Percentiles rank a stretch among this genome's conserved stretches.
Evolutionary conservation across 306 rosid genomes (phyloP).

Genomic region (Sicyos baderoa): DNA sequence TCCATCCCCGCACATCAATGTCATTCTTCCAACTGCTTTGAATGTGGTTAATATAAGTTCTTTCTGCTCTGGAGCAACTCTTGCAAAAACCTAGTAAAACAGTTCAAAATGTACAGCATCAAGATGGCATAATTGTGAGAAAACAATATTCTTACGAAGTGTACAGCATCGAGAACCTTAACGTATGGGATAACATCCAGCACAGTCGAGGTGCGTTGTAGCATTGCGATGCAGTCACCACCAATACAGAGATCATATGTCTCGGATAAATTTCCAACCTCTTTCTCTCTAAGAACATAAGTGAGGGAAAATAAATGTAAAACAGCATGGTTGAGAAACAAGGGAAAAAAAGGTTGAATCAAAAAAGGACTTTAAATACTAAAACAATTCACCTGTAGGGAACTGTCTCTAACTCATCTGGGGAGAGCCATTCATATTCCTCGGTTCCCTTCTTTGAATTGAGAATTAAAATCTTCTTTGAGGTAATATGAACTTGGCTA

Average conservation of each 20-base stretch:
- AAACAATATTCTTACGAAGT: slow-evolving; percentile 13
- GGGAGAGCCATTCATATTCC: slow-evolving; percentile 82
- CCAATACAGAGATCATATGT: slow-evolving; percentile 90
- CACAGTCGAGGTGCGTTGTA: slow-evolving; percentile 68
- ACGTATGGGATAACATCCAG: slow-evolving; percentile 71
- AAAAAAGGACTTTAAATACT: not conserved
- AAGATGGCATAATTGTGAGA: slow-evolving; percentile 20
- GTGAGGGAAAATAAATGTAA: not conserved
- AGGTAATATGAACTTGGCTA: slow-evolving; percentile 86
- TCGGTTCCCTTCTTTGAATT: slow-evolving; percentile 40
- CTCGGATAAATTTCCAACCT: slow-evolving; percentile 74
- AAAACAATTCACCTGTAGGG: slow-evolving; percentile 48
- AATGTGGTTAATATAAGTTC: slow-evolving; percentile 95
- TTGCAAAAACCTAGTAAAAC: slow-evolving; percentile 70
- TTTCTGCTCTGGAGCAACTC: slow-evolving; percentile 99
- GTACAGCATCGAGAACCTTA: slow-evolving; percentile 44
- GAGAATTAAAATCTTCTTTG: slow-evolving; percentile 80
- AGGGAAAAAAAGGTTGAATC: not conserved
- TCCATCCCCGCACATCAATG: slow-evolving; percentile 99
- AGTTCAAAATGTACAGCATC: slow-evolving; percentile 11
- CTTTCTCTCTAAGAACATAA: slow-evolving; percentile 47
- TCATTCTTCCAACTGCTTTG: slow-evolving; percentile 82
- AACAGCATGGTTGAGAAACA: not conserved
- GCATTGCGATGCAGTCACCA: slow-evolving; percentile 89
- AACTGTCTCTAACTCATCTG: slow-evolving; percentile 65